These are phyloP conservation scores for Aspergillus quadricinctus DNA, from an alignment of 2,329 filamentous ascomycete species.

Conservation along the genomic window DNA sequence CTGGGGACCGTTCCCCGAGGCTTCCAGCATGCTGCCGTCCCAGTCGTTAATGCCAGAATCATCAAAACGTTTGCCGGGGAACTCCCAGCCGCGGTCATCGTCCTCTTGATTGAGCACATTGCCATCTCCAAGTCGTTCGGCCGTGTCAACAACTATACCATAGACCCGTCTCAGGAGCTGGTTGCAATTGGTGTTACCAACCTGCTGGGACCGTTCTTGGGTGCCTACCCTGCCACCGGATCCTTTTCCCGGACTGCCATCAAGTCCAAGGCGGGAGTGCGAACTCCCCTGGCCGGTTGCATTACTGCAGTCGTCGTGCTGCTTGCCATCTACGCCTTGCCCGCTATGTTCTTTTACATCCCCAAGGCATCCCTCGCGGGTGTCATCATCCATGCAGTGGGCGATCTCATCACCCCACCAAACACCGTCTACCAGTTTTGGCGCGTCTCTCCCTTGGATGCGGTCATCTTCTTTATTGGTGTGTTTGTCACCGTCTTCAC, in stretches of 20 bases:
- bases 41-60: slow-evolving; percentile 61
- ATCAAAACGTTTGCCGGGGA: slow-evolving; percentile 66
- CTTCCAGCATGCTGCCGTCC: slow-evolving; percentile 74
- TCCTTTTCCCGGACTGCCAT: slow-evolving; percentile 96
- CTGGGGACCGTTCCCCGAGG: slow-evolving; percentile 75
- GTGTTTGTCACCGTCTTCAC: slow-evolving; percentile 86
- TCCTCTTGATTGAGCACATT: slow-evolving; percentile 95
- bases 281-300: slow-evolving; percentile 83
- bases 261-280: slow-evolving; percentile 92
- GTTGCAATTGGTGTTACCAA: slow-evolving; percentile 92
- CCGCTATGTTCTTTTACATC: slow-evolving; percentile 90
- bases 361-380: slow-evolving; percentile 74
- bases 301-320: slow-evolving; percentile 84
- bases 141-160: slow-evolving; percentile 90
- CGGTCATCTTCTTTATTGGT: slow-evolving; percentile 87
- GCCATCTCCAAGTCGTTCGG: slow-evolving; percentile 97
- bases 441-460: slow-evolving; percentile 85
- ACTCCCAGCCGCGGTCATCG: slow-evolving; percentile 81
- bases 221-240: slow-evolving; percentile 86
- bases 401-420: slow-evolving; percentile 84
- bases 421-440: slow-evolving; percentile 94
- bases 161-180: slow-evolving; percentile 92
- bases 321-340: slow-evolving; percentile 82
- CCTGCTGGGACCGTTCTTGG: slow-evolving; percentile 83
- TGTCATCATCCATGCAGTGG: slow-evolving; percentile 94